Conservation (phyloP, 75 land plant genomes). For the Picea sitchensis region DNA sequence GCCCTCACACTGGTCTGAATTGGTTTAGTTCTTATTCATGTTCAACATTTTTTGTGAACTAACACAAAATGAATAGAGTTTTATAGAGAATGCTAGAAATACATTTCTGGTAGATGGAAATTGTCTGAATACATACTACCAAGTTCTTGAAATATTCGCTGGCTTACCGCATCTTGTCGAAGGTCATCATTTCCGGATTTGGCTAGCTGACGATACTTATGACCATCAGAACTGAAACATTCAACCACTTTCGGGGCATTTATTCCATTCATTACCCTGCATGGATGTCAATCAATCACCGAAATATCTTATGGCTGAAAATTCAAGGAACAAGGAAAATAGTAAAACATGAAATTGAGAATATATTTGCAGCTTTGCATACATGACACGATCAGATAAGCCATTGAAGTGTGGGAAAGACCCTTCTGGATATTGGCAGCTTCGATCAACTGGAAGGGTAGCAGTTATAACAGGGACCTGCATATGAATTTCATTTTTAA, state of each 20-base stretch:
- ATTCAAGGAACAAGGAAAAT: not conserved
- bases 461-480: conserved; percentile 98
- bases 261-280: conserved; percentile 97
- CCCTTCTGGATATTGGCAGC: conserved; percentile 70
- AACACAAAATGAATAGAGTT: not conserved
- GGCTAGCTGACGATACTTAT: conserved; percentile 85
- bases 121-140: not conserved
- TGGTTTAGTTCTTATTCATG: not conserved
- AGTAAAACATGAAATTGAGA: conserved; percentile 2
- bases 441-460: conserved; percentile 69
- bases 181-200: conserved; percentile 99
- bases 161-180: conserved; percentile 96
- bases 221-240: conserved; percentile 92
- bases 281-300: not conserved
- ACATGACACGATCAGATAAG: conserved; percentile 68
- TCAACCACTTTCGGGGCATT: conserved; percentile 98
- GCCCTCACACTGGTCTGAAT: not conserved
- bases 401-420: conserved; percentile 85
- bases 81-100: not conserved
- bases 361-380: conserved; percentile 17
- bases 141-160: not conserved
- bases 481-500: not conserved
- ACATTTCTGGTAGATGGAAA: too few relatives aligned
- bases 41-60: not conserved
- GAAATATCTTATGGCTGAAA: not conserved